phyloP scores from a whole-genome alignment of 2,329 filamentous ascomycete genomes.

The Zymoseptoria tritici region DNA sequence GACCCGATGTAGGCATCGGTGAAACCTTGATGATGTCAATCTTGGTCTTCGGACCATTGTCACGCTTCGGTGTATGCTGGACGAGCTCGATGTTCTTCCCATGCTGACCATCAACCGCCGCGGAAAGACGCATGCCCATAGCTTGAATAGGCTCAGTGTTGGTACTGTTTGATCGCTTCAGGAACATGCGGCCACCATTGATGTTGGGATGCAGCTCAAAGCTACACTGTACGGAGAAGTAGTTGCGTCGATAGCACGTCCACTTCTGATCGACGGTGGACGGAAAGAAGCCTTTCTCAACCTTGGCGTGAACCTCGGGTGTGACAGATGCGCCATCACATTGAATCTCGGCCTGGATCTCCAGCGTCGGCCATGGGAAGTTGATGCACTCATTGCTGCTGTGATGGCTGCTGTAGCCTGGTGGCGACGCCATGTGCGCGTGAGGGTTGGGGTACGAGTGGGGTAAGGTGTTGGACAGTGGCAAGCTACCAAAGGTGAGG shows the following conservation, averaged over 20 bases:
- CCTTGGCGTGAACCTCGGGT: constrained; percentile 67
- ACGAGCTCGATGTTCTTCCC: constrained; percentile 76
- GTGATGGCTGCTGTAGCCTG: constrained; percentile 20
- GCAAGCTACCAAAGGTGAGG: constrained; percentile 19
- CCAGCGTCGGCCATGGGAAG: constrained; percentile 41
- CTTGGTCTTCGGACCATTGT: constrained; percentile 73
- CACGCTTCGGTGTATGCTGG: constrained; percentile 84
- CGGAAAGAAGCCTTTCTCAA: constrained; percentile 84
- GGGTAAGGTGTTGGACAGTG: constrained; percentile 16
- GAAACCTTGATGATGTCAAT: constrained; percentile 63
- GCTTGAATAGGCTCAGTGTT: constrained; percentile 53
- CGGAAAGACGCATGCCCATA: constrained; percentile 79
- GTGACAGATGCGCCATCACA: constrained; percentile 56
- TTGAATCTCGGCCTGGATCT: constrained; percentile 53
- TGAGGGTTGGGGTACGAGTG: constrained; percentile 9
- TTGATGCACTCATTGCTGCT: constrained; percentile 25
- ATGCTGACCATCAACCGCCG: constrained; percentile 67
- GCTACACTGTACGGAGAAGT: constrained; percentile 78
- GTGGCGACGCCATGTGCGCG: constrained; percentile 24
- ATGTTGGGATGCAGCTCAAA: constrained; percentile 62
- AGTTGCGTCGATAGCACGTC: constrained; percentile 90
- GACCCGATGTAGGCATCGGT: constrained; percentile 51
- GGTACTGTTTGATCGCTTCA: constrained; percentile 41
- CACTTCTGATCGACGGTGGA: constrained; percentile 63
- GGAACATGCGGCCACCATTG: constrained; percentile 49